Percentiles rank a stretch among this genome's conserved stretches.
These are phyloP conservation scores for Cercospora zeae-maydis DNA, from an alignment of 2,329 filamentous ascomycete species.

Conservation along the genomic window DNA sequence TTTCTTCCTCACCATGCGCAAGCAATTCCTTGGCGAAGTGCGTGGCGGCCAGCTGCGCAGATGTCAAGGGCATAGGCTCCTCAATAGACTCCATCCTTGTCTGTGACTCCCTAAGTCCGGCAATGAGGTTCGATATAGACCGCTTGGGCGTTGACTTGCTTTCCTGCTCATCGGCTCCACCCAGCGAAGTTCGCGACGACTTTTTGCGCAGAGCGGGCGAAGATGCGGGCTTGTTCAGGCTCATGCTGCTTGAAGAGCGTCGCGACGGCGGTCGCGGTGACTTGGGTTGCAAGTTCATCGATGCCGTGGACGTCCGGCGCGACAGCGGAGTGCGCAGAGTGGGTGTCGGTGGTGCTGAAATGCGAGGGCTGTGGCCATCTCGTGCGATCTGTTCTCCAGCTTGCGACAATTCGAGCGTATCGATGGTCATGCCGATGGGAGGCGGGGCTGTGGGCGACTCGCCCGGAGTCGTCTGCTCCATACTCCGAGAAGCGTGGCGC, in stretches of 20 bases:
- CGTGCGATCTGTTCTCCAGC: conserved; percentile 11
- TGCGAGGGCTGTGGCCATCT: conserved; percentile 13
- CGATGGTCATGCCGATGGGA: not conserved
- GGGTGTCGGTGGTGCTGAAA: conserved; percentile 21
- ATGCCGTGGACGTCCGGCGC: conserved; percentile 20
- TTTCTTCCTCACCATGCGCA: conserved; percentile 52
- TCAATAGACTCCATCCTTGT: conserved; percentile 34
- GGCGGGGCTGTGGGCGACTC: not conserved
- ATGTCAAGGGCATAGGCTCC: conserved; percentile 33
- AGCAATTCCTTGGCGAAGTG: conserved; percentile 69
- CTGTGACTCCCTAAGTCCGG: conserved; percentile 34
- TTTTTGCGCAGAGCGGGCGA: conserved; percentile 24
- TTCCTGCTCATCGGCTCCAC: conserved; percentile 25
- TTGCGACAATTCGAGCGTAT: conserved; percentile 13
- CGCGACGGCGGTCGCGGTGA: conserved; percentile 21
- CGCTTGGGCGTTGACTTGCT: conserved; percentile 33
- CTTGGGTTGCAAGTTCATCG: conserved; percentile 12
- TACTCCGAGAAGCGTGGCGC: not conserved
- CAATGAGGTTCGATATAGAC: conserved; percentile 35
- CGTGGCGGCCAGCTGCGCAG: conserved; percentile 38
- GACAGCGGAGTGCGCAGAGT: conserved; percentile 15
- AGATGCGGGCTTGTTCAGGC: conserved; percentile 17
- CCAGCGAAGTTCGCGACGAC: conserved; percentile 30
- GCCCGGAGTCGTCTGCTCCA: conserved; percentile 3
- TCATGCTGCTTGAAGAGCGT: conserved; percentile 32